Base-by-base conservation (phyloP, 768 basidiomycete genomes). In the Tricholoma sp. region DNA sequence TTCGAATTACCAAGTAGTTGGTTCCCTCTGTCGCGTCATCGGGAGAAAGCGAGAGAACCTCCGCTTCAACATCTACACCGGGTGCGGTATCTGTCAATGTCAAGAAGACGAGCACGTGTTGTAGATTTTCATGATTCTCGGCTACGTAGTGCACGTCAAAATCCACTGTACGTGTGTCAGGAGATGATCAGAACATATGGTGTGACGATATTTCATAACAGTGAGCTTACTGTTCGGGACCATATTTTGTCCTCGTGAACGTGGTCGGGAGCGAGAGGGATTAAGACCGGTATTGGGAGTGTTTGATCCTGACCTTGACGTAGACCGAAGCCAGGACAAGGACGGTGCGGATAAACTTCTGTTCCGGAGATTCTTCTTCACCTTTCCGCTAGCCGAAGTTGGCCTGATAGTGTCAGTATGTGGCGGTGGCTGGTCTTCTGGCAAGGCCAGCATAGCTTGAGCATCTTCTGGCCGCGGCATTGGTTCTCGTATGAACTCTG, bases 91-190 rank as follows among this genome's bases (percentile, higher is more conserved):
- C 80, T 1, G 76, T 75, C 32, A 85, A 72, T 18, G 81, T 80
- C 52, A 94, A 74, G 66, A 92, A 89, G 20, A 92, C 81, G 34
- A 92, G 75, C 31, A 96, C 79, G 50, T 88, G 87, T 20, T 85
- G 84, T 4, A 98, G 80, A 55, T 85, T 91, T 66, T 94, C 91
- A 65, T 95, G 93, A 64, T 91, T 82, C 70, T 97, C 95, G 24
- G 81, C 80, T 33, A 83, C 74, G 60, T 82, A 81, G 44, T 70
- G 63, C 28, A 82, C 72, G 33, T 80, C 77, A 55, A 83, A 79
- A 4, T 64, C 74, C 62, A 64, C 61, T 69, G 44, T 1, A 37
- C 41, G 53, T 29, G 34, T 45, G 13, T 15, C 29, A 45, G 20
- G 4, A 45, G n/a, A 31, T n/a, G 32, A 4, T n/a, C 17, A 17